Base-by-base conservation (phyloP, 257 asterid species). In the Jaltomata sinuosa region DNA sequence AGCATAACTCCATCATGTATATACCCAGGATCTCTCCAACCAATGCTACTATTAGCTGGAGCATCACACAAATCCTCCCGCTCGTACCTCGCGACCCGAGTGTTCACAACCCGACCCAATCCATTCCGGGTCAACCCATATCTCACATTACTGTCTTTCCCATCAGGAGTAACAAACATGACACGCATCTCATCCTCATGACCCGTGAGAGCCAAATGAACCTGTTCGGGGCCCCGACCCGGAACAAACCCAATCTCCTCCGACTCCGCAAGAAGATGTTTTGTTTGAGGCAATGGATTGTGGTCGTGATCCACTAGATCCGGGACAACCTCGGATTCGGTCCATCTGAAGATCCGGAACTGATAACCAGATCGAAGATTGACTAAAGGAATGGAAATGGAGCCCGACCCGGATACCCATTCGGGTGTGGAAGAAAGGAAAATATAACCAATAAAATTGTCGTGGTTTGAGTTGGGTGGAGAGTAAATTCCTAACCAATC, bases 21-120 rank as follows among this genome's bases (percentile, higher is more conserved):
- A 86, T 88, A 93, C 55, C 99, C 98, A 40, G 98, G 98, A 84
- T 96, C 99, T 84, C 99, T 93, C 98, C 99, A 96, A 12, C 98
- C 99, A 62, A 92, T 52, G 71, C 94, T 94, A 59, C 89, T 81
- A 79, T 96, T 96, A 27, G 98, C 99, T 3, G 98, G 98, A 59
- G 91, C 78, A 86, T 93, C 95, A 81, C 99, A 94, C 95, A 96
- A 88, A 83, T 94, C 96, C 87, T 93, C 98, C 88, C 90, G 90
- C 93, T 88, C 99, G 62, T 96, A 96, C 92, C 94, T 90, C 83
- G 80, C 77, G 11, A 90, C 93, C 89, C 45, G 84, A 7, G 97
- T 86, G 14, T 62, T 86, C 86, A 55, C 95, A 47, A 88, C 87
- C 86, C 47, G 89, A 84, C 84, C 88, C 96, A 93, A 5, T 10